phyloP scores from a whole-genome alignment of 768 basidiomycete genomes.

The Pisolithus microcarpus region DNA sequence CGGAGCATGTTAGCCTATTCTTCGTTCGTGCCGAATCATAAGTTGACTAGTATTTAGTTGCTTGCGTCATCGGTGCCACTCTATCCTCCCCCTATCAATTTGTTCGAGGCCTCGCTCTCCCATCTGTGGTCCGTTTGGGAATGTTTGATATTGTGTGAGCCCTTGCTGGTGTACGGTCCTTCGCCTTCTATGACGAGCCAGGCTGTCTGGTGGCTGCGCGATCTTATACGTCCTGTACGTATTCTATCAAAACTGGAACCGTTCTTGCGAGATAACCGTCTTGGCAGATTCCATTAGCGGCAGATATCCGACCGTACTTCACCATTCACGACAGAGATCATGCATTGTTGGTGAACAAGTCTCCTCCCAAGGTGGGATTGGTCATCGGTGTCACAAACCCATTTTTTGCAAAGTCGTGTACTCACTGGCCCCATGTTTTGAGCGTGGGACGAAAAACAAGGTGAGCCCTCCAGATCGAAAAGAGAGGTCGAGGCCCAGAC shows the following conservation, averaged over 20 bases:
- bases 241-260: not conserved
- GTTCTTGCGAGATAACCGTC: not conserved
- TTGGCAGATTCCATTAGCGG: slow-evolving; percentile 67
- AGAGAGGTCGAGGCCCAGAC: not conserved
- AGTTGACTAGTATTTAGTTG: slow-evolving; percentile 38
- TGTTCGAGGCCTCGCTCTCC: slow-evolving; percentile 58
- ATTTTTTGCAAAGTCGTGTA: slow-evolving; percentile 69
- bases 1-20: slow-evolving; percentile 35
- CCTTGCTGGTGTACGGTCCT: slow-evolving; percentile 74
- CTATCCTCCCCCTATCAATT: slow-evolving; percentile 47
- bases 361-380: slow-evolving; percentile 70
- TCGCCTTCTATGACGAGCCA: slow-evolving; percentile 80
- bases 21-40: not conserved
- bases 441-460: slow-evolving; percentile 49
- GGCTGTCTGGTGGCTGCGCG: slow-evolving; percentile 87
- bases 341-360: slow-evolving; percentile 64
- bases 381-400: slow-evolving; percentile 87
- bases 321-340: slow-evolving; percentile 95
- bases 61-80: slow-evolving; percentile 59
- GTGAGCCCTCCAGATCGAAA: slow-evolving; percentile 28
- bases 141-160: slow-evolving; percentile 84
- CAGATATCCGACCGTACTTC: slow-evolving; percentile 89
- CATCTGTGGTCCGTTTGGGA: slow-evolving; percentile 90
- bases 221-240: slow-evolving; percentile 75
- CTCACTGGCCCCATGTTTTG: slow-evolving; percentile 81